Conservation (phyloP, 2,329 filamentous ascomycete genomes). For the Tolypocladium inflatum region DNA sequence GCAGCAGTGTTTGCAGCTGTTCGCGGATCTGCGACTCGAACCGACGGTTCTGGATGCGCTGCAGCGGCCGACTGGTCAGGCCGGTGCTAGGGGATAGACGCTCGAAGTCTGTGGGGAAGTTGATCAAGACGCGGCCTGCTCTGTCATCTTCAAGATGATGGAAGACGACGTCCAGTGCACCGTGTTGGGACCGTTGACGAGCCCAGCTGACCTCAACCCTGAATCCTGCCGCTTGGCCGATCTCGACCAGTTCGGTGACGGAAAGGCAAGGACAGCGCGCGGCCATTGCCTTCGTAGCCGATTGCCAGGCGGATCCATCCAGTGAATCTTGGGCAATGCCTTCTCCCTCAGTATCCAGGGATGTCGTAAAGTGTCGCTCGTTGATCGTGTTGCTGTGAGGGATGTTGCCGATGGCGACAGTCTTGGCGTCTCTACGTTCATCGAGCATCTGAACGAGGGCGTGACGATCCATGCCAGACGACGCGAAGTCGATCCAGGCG, state of each 20-base stretch:
- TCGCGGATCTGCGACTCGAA: neutral
- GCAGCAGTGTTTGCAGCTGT: slow-evolving; percentile 5
- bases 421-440: neutral
- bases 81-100: neutral
- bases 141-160: slow-evolving; percentile 14
- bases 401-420: too few species aligned
- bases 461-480: slow-evolving; percentile 2
- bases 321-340: neutral
- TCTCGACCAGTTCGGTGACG: neutral
- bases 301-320: neutral
- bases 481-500: slow-evolving; percentile 12
- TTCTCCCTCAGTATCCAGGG: neutral
- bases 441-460: slow-evolving; percentile 7
- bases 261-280: too few species aligned
- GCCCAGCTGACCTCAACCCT: slow-evolving; percentile 36
- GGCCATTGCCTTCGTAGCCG: too few species aligned
- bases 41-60: too few species aligned
- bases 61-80: slow-evolving; percentile 10
- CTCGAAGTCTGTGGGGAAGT: slow-evolving; percentile 12
- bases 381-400: too few species aligned
- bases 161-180: slow-evolving; percentile 17
- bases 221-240: slow-evolving; percentile 25
- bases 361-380: too few species aligned
- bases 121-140: slow-evolving; percentile 14
- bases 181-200: slow-evolving; percentile 18